Percentiles rank a stretch among this genome's conserved stretches.
Conservation (phyloP, 495 filamentous ascomycete species). For the Aspergillus hancockii region DNA sequence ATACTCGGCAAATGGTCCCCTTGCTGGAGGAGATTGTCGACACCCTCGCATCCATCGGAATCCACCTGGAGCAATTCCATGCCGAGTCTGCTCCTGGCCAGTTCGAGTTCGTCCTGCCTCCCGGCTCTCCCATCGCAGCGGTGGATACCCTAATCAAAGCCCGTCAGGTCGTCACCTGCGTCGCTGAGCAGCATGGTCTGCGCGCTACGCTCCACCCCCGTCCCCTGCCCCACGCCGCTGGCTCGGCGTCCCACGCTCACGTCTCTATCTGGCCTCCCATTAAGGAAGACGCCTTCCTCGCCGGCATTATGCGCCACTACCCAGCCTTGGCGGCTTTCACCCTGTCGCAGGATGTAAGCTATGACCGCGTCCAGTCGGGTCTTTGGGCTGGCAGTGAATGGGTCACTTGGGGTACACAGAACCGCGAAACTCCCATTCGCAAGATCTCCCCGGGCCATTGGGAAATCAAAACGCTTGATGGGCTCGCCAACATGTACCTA, state of each 20-base stretch:
- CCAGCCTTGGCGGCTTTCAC: conserved; percentile 39
- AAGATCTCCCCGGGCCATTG: conserved; percentile 40
- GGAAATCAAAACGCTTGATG: conserved; percentile 45
- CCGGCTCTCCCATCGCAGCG: conserved; percentile 63
- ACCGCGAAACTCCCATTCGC: conserved; percentile 44
- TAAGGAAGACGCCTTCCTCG: conserved; percentile 36
- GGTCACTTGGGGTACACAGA: conserved; percentile 48
- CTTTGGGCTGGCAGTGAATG: conserved; percentile 59
- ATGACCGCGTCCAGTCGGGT: conserved; percentile 40
- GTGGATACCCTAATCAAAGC: conserved; percentile 74
- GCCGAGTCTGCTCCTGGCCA: conserved; percentile 74
- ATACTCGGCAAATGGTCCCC: conserved; percentile 44
- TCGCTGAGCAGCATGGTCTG: conserved; percentile 44
- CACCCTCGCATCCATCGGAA: conserved; percentile 58
- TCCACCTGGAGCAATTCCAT: conserved; percentile 75
- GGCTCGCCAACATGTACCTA: conserved; percentile 45
- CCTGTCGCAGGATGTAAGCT: conserved; percentile 40
- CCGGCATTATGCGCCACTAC: conserved; percentile 36
- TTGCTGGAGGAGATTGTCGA: conserved; percentile 64
- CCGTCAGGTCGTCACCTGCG: conserved; percentile 62
- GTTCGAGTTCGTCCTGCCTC: conserved; percentile 77
- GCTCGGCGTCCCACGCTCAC: conserved; percentile 46
- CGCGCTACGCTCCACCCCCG: conserved; percentile 80
- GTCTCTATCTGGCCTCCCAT: conserved; percentile 37
- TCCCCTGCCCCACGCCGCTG: conserved; percentile 50